Evolutionary conservation across 2,329 filamentous ascomycete species (phyloP).

Genomic region (Coniella vitis): DNA sequence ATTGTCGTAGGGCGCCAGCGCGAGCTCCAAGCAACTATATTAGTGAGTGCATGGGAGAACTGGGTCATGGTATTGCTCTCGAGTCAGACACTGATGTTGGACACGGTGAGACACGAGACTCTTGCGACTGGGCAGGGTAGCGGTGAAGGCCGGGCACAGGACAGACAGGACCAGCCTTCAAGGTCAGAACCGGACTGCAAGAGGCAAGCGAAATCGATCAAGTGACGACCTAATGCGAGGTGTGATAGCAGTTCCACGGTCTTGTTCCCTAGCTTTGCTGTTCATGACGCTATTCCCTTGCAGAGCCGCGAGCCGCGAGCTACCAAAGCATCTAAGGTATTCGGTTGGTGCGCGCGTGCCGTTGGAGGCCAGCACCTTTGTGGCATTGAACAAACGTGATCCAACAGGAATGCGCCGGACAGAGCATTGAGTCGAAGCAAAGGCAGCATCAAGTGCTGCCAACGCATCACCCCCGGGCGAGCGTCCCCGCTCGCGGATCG

Average conservation of each 20-base stretch:
- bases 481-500: constrained; percentile 1
- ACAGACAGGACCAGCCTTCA: constrained; percentile 4
- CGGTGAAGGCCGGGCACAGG: constrained; percentile 11
- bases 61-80: neutral
- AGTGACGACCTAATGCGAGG: no score
- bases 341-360: constrained; percentile 7
- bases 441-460: neutral
- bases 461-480: constrained; percentile 1
- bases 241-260: no score
- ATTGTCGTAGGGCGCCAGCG: no score
- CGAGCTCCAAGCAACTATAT: no score
- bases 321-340: neutral
- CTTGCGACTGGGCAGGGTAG: constrained; percentile 5
- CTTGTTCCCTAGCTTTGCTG: no score
- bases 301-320: no score
- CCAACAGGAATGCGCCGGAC: neutral
- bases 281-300: no score
- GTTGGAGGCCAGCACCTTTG: neutral
- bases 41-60: no score
- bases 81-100: constrained; percentile 8
- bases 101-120: constrained; percentile 12
- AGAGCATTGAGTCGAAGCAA: neutral
- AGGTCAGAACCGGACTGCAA: neutral
- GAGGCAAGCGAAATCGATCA: neutral
- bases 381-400: no score